These are phyloP conservation scores for Mycena venus DNA, from an alignment of 768 basidiomycete species.

Conservation along the genomic window DNA sequence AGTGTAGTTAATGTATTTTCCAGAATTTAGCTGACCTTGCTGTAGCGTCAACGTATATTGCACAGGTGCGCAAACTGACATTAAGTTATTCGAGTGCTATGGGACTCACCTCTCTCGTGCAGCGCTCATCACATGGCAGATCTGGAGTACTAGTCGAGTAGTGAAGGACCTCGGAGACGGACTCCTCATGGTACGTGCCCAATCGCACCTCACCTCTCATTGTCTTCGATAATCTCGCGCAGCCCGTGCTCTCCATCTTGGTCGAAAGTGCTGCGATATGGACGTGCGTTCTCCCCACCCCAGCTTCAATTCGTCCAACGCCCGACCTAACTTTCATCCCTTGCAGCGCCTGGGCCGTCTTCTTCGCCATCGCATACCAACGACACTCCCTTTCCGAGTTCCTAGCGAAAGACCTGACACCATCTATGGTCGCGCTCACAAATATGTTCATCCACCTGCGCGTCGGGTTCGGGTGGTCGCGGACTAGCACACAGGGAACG, in stretches of 20 bases:
- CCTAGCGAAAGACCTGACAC: not conserved
- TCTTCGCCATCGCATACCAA: conserved; percentile 5
- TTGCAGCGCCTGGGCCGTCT: conserved; percentile 8
- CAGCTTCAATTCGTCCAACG: not conserved
- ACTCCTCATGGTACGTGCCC: not conserved
- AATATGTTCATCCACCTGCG: conserved; percentile 12
- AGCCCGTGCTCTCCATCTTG: not conserved
- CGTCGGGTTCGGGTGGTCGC: conserved; percentile 1
- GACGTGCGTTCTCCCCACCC: not conserved
- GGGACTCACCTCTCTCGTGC: not conserved
- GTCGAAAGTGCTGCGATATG: too few species aligned
- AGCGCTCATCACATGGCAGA: conserved; percentile 7
- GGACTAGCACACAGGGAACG: not conserved
- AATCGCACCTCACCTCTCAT: not conserved
- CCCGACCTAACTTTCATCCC: not conserved
- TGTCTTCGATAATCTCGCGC: not conserved
- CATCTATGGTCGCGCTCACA: not conserved
- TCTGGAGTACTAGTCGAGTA: conserved; percentile 8
- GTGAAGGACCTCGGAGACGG: not conserved
- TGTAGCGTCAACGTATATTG: conserved; percentile 6
- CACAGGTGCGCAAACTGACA: conserved; percentile 5
- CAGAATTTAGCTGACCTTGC: not conserved
- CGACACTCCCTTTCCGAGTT: not conserved
- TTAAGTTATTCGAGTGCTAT: not conserved
- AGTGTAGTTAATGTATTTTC: not conserved